Conservation (phyloP, 106 monocot genomes). For the Allium sativum region DNA sequence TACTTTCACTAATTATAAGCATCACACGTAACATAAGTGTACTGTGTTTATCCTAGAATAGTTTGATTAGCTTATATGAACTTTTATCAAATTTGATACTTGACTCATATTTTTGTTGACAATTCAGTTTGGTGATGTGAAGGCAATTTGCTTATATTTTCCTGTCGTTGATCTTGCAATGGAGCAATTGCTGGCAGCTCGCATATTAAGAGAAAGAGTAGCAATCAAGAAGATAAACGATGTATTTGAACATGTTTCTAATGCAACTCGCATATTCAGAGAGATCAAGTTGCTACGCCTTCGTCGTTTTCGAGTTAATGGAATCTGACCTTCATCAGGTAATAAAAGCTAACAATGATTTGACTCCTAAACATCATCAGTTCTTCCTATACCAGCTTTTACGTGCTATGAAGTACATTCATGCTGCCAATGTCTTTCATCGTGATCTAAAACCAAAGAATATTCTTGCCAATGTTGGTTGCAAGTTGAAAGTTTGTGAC, state of each 20-base stretch:
- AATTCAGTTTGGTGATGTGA: too few relatives aligned
- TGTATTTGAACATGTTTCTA: conserved; percentile 85
- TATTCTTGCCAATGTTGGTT: conserved; percentile 77
- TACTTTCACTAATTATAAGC: too few relatives aligned
- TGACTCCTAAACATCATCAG: conserved; percentile 72
- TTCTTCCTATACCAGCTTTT: conserved; percentile 85
- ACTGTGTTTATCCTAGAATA: too few relatives aligned
- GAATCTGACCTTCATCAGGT: conserved; percentile 88
- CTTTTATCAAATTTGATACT: too few relatives aligned
- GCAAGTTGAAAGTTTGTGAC: conserved; percentile 73
- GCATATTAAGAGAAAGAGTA: conserved; percentile 68
- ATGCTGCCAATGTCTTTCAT: conserved; percentile 71
- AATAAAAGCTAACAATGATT: conserved; percentile 80
- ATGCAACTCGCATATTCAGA: conserved; percentile 75
- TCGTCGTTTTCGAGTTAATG: conserved; percentile 81
- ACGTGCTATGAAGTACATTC: conserved; percentile 70
- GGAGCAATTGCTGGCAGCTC: too few relatives aligned
- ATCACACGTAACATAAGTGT: too few relatives aligned
- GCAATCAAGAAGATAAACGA: conserved; percentile 89
- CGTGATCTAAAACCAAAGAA: conserved; percentile 85
- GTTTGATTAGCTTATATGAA: too few relatives aligned
- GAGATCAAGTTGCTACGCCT: conserved; percentile 80
- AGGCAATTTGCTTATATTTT: too few relatives aligned
- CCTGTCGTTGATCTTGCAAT: too few relatives aligned
- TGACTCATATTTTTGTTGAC: too few relatives aligned